phyloP scores from a whole-genome alignment of 2,329 filamentous ascomycete genomes.

The Hymenoscyphus albidus region DNA sequence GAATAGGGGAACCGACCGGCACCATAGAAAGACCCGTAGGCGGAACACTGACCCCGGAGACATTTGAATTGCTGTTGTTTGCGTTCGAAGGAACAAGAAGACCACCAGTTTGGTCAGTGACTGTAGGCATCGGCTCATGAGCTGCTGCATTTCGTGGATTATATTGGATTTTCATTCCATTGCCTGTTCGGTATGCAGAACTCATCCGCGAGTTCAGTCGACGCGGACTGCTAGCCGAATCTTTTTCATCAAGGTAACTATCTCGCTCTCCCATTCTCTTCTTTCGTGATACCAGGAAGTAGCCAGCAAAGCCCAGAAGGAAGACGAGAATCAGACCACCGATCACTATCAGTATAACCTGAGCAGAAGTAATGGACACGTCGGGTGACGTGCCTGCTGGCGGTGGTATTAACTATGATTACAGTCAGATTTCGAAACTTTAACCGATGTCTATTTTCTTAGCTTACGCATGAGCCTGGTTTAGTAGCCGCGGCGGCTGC shows the following conservation, averaged over 20 bases:
- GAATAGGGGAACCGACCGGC: not conserved
- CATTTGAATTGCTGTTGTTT: not conserved
- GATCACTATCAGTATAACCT: slow-evolving; percentile 15
- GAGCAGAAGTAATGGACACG: slow-evolving; percentile 13
- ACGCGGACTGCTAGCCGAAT: slow-evolving; percentile 10
- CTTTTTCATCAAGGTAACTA: slow-evolving; percentile 20
- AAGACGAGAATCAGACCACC: slow-evolving; percentile 10
- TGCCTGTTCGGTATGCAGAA: slow-evolving; percentile 16
- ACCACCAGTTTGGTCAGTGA: not conserved
- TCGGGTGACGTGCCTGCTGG: not conserved
- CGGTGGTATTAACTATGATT: not conserved
- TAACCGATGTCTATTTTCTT: no score
- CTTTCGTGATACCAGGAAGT: slow-evolving; percentile 12
- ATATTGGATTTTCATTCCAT: slow-evolving; percentile 18
- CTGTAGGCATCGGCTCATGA: slow-evolving; percentile 7
- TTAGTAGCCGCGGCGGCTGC: not conserved
- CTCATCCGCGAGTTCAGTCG: slow-evolving; percentile 15
- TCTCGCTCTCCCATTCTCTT: slow-evolving; percentile 15
- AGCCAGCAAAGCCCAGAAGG: slow-evolving; percentile 9
- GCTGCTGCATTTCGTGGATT: slow-evolving; percentile 18
- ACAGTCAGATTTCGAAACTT: not conserved
- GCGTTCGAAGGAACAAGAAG: not conserved
- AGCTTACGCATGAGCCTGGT: no score
- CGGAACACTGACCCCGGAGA: not conserved
- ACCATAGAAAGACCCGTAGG: not conserved